Evolutionary conservation across 2,329 filamentous ascomycete genomes (phyloP).

Genomic region (Aspergillus phoenicis): DNA sequence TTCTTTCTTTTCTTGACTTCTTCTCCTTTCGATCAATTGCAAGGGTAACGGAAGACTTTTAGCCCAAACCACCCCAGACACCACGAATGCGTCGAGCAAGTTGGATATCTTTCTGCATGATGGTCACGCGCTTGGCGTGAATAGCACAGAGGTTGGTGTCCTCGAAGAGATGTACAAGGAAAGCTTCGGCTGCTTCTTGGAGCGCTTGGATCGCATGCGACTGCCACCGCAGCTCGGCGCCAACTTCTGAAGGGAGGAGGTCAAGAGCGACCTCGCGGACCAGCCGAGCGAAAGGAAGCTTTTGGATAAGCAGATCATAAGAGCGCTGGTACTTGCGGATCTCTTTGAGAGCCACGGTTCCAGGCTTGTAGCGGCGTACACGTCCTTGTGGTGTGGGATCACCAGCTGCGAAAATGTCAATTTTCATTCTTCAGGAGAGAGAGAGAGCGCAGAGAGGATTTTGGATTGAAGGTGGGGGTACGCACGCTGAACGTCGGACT

Average conservation of each 20-base stretch:
- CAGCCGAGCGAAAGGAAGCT: constrained; percentile 53
- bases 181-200: constrained; percentile 95
- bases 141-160: constrained; percentile 95
- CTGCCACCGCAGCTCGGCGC: constrained; percentile 85
- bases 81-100: constrained; percentile 79
- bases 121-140: constrained; percentile 93
- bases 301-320: constrained; percentile 79
- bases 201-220: constrained; percentile 90
- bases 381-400: constrained; percentile 69
- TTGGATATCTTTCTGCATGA: constrained; percentile 98
- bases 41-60: constrained; percentile 22
- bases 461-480: neutral
- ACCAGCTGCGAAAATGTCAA: constrained; percentile 57
- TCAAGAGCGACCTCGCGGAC: constrained; percentile 58
- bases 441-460: neutral
- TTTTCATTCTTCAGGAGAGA: neutral
- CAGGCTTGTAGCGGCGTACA: constrained; percentile 68
- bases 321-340: constrained; percentile 88
- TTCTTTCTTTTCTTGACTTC: neutral
- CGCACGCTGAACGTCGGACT: constrained; percentile 45
- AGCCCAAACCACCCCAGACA: constrained; percentile 71
- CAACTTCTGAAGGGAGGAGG: constrained; percentile 59
- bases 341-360: constrained; percentile 85
- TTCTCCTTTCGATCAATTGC: neutral
- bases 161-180: constrained; percentile 94